Conservation (phyloP, 2,329 filamentous ascomycete species). For the Clonostachys byssicola region DNA sequence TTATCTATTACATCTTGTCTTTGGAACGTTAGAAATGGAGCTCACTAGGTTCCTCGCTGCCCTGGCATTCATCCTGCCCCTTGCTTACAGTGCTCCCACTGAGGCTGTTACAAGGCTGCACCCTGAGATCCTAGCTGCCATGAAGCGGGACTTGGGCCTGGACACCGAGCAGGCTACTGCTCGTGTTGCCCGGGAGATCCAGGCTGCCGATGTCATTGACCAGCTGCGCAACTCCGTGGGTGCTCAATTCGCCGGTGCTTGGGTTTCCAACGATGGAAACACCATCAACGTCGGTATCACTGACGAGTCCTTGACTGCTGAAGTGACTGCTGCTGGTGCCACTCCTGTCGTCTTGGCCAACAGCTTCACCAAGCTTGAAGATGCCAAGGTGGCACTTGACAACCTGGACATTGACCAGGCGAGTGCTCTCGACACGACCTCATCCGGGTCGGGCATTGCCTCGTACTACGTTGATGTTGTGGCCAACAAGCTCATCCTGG, state of each 20-base stretch:
- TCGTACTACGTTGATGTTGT: conserved; percentile 30
- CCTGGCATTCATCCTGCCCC: conserved; percentile 29
- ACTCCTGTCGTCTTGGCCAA: conserved; percentile 22
- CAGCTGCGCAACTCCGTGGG: conserved; percentile 21
- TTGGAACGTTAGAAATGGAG: conserved; percentile 24
- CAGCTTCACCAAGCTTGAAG: conserved; percentile 29
- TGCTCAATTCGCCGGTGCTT: conserved; percentile 28
- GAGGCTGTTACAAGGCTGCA: conserved; percentile 25
- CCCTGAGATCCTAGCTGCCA: conserved; percentile 31
- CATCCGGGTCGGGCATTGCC: conserved; percentile 21
- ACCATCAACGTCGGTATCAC: conserved; percentile 28
- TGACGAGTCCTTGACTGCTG: conserved; percentile 23
- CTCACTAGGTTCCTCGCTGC: conserved; percentile 29
- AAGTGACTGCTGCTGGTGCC: conserved; percentile 27
- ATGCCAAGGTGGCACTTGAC: conserved; percentile 34
- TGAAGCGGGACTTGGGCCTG: conserved; percentile 35
- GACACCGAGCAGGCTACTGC: conserved; percentile 27
- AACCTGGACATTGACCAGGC: conserved; percentile 22
- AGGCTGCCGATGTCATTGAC: conserved; percentile 28
- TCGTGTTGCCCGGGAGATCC: conserved; percentile 28
- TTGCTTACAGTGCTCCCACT: conserved; percentile 31
- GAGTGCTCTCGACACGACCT: conserved; percentile 14
- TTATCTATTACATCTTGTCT: conserved; percentile 4
- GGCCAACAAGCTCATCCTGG: conserved; percentile 32
- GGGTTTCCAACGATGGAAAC: conserved; percentile 25